Percentiles rank a stretch among this genome's conserved stretches.
Evolutionary conservation across 345 rosid species (phyloP).

Genomic region (Populus deltoides): DNA sequence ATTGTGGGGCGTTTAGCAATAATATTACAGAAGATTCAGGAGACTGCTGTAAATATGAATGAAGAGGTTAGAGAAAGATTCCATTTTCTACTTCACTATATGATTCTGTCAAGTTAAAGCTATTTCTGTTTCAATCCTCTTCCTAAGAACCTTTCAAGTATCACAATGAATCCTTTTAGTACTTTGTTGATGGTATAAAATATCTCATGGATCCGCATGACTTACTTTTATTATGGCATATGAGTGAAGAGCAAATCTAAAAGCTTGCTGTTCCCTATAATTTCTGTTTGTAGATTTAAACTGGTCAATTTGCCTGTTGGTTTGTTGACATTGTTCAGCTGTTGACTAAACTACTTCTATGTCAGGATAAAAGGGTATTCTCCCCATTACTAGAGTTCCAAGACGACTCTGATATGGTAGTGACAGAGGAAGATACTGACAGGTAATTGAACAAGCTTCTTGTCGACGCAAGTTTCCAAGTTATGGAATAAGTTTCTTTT

Average conservation of each 20-base stretch:
- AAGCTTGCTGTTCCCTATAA: neutral
- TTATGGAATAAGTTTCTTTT: neutral
- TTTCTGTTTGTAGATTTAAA: conserved; percentile 3
- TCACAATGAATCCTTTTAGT: neutral
- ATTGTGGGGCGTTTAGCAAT: conserved; percentile 48
- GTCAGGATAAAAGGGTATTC: conserved; percentile 57
- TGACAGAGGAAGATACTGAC: conserved; percentile 24
- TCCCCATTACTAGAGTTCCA: conserved; percentile 36
- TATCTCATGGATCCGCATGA: neutral
- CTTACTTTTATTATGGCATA: neutral
- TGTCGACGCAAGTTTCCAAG: no score
- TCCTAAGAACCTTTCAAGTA: neutral
- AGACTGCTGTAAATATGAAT: conserved; percentile 53
- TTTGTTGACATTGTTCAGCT: neutral
- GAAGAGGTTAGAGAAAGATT: conserved; percentile 51
- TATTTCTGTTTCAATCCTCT: neutral
- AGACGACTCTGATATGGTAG: conserved; percentile 30
- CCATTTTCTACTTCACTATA: conserved; percentile 14
- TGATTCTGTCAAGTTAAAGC: conserved; percentile 1
- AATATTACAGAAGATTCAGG: conserved; percentile 56
- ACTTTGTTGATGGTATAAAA: neutral
- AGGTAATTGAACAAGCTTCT: conserved; percentile 30
- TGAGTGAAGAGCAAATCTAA: neutral
- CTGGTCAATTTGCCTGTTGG: neutral
- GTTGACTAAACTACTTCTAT: neutral